Base-by-base conservation (phyloP, 129 eudicot genomes). In the Tagetes patula region DNA sequence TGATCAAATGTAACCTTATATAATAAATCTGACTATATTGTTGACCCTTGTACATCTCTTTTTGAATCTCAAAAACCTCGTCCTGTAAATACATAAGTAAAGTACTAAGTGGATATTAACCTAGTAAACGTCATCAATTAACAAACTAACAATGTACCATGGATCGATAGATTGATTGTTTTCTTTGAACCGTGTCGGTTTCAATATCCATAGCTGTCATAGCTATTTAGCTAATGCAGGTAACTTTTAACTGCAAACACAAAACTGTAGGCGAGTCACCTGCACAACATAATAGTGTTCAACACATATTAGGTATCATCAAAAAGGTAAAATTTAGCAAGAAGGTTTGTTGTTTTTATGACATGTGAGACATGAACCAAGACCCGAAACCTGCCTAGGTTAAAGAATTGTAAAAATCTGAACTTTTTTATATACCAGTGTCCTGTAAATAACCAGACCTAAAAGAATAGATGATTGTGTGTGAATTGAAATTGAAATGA, bases 1-100 rank as follows among this genome's bases (percentile, higher is more conserved):
- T 81, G 85, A 87, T 84, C 74, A 89, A 68, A 77, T 87, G 92
- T 69, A 93, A 89, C 75, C 98, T 78, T 9, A 91, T 89, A 72
- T 85, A 89, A 73, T 93, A 93, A 11, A 93, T 85, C 53, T 90
- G 98, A 72, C 98, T 93, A 75, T 93, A 93, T 69, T 93, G 98
- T 75, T 93, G 98, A 56, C 98, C 98, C 60, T 80, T 87, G 81
- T 93, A 93, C 82, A 77, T 86, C 84, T 87, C 96, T 60, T 86
- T 94, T 54, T 83, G 87, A 65, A 94, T 87, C 90, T 79, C 73
- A 79, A 87, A 94, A 11, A 75, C 63, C 41, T 81, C 96, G 80
- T 87, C 96, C 96, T 90, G 81, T 66, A 62, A 12, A 72, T 9
- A 32, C 48, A 78, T 14, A 56, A 52, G 13, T 33, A 60, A 20